A percentile compares a stretch with the other conserved stretches of the same genome.
Conservation (phyloP, 352 stramenopile genomes). For the Bremia lactucae region DNA sequence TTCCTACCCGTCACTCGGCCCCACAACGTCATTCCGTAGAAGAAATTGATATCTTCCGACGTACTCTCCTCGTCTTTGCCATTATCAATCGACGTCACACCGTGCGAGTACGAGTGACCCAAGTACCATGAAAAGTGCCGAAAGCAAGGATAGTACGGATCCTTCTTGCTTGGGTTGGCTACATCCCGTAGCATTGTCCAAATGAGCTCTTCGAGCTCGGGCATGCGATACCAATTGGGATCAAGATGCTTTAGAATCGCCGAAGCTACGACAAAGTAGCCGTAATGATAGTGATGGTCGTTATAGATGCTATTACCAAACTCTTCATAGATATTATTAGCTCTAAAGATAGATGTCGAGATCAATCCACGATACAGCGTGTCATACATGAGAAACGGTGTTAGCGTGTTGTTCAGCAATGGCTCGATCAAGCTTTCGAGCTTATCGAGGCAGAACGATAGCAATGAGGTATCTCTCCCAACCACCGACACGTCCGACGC, state of each 20-base stretch:
- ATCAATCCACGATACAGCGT: slow-evolving; percentile 29
- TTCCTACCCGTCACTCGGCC: slow-evolving; percentile 41
- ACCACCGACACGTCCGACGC: slow-evolving; percentile 32
- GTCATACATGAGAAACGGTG: too few species aligned
- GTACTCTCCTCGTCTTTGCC: slow-evolving; percentile 65
- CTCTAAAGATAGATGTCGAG: slow-evolving; percentile 36
- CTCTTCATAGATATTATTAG: slow-evolving; percentile 39
- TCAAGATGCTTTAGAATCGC: slow-evolving; percentile 50
- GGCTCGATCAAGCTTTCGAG: slow-evolving; percentile 36
- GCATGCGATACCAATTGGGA: slow-evolving; percentile 38
- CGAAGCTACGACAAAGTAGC: slow-evolving; percentile 53
- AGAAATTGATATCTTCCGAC: slow-evolving; percentile 70
- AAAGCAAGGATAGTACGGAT: slow-evolving; percentile 54
- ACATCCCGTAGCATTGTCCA: slow-evolving; percentile 62
- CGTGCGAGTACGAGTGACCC: slow-evolving; percentile 63
- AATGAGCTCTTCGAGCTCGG: slow-evolving; percentile 43
- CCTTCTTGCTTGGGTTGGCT: slow-evolving; percentile 35
- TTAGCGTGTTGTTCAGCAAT: slow-evolving; percentile 55
- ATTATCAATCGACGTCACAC: slow-evolving; percentile 37
- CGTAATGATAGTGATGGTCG: slow-evolving; percentile 77
- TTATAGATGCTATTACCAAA: slow-evolving; percentile 75
- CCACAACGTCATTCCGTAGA: slow-evolving; percentile 69
- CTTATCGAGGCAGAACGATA: slow-evolving; percentile 36
- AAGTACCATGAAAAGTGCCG: slow-evolving; percentile 66
- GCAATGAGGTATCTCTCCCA: slow-evolving; percentile 35